Evolutionary conservation across 331 rosid genomes (phyloP).

Genomic region (Spiraea crenata): DNA sequence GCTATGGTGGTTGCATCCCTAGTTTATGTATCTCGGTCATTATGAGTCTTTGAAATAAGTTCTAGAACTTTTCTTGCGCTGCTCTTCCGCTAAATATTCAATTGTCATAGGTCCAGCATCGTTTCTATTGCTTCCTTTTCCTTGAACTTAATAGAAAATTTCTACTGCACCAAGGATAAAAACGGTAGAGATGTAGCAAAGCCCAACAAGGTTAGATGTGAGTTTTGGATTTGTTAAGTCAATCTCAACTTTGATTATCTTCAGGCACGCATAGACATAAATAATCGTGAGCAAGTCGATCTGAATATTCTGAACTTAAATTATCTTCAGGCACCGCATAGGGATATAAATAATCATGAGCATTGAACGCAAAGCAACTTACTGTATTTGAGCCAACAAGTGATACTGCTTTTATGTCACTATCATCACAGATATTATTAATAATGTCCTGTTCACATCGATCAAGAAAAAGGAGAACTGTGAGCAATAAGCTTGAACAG

Average conservation of each 20-base stretch:
- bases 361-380: conserved; percentile 31
- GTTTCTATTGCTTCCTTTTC: not conserved
- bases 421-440: conserved; percentile 56
- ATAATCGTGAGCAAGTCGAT: not conserved
- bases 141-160: not conserved
- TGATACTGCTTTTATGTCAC: conserved; percentile 58
- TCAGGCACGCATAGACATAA: not conserved
- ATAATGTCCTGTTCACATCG: conserved; percentile 45
- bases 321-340: not conserved
- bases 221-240: not conserved
- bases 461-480: conserved; percentile 3
- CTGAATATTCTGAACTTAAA: not conserved
- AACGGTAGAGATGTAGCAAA: not conserved
- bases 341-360: not conserved
- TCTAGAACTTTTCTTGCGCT: not conserved
- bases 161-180: not conserved
- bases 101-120: not conserved
- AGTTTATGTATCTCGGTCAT: not conserved
- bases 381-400: conserved; percentile 47
- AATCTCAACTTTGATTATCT: conserved; percentile 11
- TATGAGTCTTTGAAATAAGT: not conserved
- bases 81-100: not conserved
- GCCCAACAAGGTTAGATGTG: not conserved
- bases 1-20: not conserved
- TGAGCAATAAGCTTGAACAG: not conserved